Evolutionary conservation across 257 asterid species (phyloP).

Genomic region (Solanum arcanum): DNA sequence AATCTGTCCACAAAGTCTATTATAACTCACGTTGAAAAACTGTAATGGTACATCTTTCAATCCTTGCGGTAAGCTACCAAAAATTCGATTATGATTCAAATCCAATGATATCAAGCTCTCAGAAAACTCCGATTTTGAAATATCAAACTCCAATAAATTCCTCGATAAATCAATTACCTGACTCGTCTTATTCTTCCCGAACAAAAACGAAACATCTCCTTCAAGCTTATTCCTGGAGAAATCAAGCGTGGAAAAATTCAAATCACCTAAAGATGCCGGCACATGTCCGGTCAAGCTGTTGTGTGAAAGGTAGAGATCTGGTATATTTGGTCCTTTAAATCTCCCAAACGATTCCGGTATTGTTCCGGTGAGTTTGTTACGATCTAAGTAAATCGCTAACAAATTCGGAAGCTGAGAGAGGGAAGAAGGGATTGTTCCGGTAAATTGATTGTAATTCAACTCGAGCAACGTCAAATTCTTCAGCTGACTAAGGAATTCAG

Average conservation of each 20-base stretch:
- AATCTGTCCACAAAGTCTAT: slow-evolving; percentile 42
- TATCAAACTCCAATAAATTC: slow-evolving; percentile 30
- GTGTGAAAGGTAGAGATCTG: slow-evolving; percentile 21
- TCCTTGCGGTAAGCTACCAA: slow-evolving; percentile 32
- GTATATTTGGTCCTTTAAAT: not conserved
- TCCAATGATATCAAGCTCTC: slow-evolving; percentile 13
- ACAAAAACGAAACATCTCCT: slow-evolving; percentile 40
- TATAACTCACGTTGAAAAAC: slow-evolving; percentile 28
- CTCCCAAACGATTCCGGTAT: slow-evolving; percentile 48
- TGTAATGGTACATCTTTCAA: slow-evolving; percentile 8
- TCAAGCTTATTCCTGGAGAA: slow-evolving; percentile 26
- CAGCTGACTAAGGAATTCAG: slow-evolving; percentile 30
- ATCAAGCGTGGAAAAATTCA: slow-evolving; percentile 14
- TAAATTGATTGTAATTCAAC: slow-evolving; percentile 33
- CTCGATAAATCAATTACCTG: slow-evolving; percentile 13
- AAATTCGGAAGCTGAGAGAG: slow-evolving; percentile 29
- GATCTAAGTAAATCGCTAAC: slow-evolving; percentile 16
- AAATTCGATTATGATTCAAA: slow-evolving; percentile 34
- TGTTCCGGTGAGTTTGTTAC: slow-evolving; percentile 42
- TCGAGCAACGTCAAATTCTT: slow-evolving; percentile 24
- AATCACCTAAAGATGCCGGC: slow-evolving; percentile 12
- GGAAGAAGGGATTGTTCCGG: slow-evolving; percentile 31
- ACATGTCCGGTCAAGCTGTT: slow-evolving; percentile 30
- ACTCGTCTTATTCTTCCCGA: slow-evolving; percentile 27
- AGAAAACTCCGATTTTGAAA: slow-evolving; percentile 26